Conservation (phyloP, 176 grass and related monocot genomes). For the Hordeum marinum region DNA sequence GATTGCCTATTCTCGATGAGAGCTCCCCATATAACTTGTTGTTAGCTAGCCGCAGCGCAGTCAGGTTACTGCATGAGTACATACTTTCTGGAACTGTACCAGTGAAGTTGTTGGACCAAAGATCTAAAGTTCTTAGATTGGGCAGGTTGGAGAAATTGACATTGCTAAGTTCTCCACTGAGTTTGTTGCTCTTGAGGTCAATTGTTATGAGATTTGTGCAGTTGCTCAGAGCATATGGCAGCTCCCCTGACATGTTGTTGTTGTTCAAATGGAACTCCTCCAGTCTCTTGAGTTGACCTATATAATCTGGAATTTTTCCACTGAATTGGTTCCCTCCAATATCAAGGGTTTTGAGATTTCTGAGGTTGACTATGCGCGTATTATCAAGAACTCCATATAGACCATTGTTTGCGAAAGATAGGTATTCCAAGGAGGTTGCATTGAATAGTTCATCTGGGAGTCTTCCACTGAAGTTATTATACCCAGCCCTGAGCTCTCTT, state of each 20-base stretch:
- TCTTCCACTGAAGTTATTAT: constrained; percentile 23
- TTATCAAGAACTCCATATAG: not conserved
- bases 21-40: not conserved
- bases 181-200: constrained; percentile 1
- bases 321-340: constrained; percentile 16
- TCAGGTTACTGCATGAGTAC: constrained; percentile 30
- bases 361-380: not conserved
- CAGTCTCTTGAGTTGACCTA: constrained; percentile 25
- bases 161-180: constrained; percentile 3
- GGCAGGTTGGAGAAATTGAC: constrained; percentile 29
- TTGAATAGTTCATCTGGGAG: constrained; percentile 38
- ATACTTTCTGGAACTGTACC: constrained; percentile 40
- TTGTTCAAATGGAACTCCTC: constrained; percentile 3
- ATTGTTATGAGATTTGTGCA: constrained; percentile 27
- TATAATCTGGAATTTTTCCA: constrained; percentile 17
- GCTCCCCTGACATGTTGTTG: constrained; percentile 25
- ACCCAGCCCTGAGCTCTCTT: not conserved
- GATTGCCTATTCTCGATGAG: not conserved
- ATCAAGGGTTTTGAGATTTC: not conserved
- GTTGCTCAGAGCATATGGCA: constrained; percentile 19
- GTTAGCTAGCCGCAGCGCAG: not conserved
- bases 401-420: constrained; percentile 21
- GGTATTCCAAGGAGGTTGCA: not conserved
- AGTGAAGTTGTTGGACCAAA: not conserved
- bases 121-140: constrained; percentile 28